Percentiles rank a stretch among this genome's conserved stretches.
These are phyloP conservation scores for Arthrobotrys musiformis DNA, from an alignment of 2,329 filamentous ascomycete species.

Conservation along the genomic window DNA sequence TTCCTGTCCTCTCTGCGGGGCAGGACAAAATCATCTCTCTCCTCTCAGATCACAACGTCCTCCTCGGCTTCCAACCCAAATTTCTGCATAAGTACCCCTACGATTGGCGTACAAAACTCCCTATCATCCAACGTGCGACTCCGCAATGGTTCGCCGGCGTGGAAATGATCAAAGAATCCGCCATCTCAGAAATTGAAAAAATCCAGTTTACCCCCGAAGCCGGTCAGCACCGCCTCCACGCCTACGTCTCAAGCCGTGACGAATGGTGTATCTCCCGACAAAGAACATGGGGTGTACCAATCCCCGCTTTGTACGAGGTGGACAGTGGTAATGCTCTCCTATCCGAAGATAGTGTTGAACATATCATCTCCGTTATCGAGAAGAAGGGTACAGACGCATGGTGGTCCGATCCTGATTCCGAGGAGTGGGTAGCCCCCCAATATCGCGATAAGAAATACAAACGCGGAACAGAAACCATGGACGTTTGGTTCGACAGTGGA, in stretches of 20 bases:
- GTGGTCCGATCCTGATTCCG: conserved; percentile 85
- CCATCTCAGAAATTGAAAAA: conserved; percentile 74
- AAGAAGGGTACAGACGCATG: conserved; percentile 87
- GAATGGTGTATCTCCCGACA: conserved; percentile 99
- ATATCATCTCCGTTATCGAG: conserved; percentile 83
- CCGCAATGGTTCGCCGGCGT: conserved; percentile 99
- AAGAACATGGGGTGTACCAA: conserved; percentile 94
- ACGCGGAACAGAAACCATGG: conserved; percentile 94
- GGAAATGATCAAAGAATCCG: conserved; percentile 78
- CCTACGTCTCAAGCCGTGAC: conserved; percentile 85
- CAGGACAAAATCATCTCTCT: conserved; percentile 76
- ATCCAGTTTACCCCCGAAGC: conserved; percentile 82
- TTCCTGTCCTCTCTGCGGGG: conserved; percentile 77
- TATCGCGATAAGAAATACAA: conserved; percentile 69
- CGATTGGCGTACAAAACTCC: conserved; percentile 95
- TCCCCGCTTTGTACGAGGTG: conserved; percentile 83
- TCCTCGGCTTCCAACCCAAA: conserved; percentile 74
- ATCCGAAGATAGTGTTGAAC: conserved; percentile 79
- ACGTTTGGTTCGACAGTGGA: conserved; percentile 99
- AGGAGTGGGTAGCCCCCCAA: conserved; percentile 72
- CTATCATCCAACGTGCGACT: conserved; percentile 89
- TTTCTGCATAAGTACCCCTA: conserved; percentile 95
- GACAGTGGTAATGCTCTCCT: conserved; percentile 79
- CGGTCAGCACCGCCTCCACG: conserved; percentile 79
- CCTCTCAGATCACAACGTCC: conserved; percentile 69